Evolutionary conservation across 2,329 filamentous ascomycete species (phyloP).

Genomic region (Diplodia sapinea): DNA sequence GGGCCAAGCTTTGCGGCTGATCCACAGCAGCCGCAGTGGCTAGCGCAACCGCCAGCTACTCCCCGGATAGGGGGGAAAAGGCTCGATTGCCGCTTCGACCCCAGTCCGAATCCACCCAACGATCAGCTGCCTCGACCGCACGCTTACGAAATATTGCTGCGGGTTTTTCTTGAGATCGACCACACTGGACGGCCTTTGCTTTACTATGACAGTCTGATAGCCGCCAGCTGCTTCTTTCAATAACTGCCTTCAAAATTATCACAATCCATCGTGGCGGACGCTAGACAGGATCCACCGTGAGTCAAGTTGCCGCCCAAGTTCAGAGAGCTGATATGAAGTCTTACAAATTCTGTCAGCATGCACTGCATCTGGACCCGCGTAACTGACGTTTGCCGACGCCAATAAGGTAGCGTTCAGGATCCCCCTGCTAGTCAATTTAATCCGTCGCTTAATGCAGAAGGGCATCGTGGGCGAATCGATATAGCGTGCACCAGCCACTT

Average conservation of each 20-base stretch:
- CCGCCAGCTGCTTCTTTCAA: background rate
- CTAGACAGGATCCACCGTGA: background rate
- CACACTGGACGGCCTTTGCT: background rate
- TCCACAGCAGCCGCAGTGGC: constrained; percentile 23
- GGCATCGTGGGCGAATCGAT: background rate
- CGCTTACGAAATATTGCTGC: background rate
- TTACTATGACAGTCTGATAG: background rate
- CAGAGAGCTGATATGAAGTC: background rate
- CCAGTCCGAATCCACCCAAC: background rate
- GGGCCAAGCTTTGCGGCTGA: constrained; percentile 24
- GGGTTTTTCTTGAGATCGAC: background rate
- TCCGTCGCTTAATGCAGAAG: background rate
- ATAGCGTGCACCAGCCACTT: background rate
- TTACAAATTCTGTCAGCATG: background rate
- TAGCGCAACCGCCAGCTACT: constrained; percentile 3
- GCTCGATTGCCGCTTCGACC: background rate
- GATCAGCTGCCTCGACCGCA: background rate
- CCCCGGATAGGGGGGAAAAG: background rate
- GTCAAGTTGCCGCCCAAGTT: background rate
- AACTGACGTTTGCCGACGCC: background rate
- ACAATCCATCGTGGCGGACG: background rate
- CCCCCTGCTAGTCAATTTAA: background rate
- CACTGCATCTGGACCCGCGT: background rate
- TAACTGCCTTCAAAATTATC: background rate
- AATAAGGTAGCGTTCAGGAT: background rate